These are phyloP conservation scores for Melastoma candidum DNA, from an alignment of 441 rosid genomes.

Conservation along the genomic window DNA sequence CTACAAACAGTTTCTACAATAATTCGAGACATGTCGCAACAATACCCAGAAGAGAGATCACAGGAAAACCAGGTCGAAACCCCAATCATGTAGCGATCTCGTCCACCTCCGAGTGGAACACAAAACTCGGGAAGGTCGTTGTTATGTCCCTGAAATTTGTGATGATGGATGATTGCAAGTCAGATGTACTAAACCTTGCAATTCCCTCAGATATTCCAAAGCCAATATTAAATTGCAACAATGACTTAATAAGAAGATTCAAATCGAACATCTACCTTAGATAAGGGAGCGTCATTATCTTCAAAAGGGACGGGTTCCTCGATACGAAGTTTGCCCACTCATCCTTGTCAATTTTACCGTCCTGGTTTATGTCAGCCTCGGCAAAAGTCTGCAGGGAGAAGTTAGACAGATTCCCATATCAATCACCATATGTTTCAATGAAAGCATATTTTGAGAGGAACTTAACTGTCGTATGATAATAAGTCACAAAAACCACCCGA, in stretches of 20 bases:
- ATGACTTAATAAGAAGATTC: too few relatives aligned
- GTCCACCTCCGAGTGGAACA: slow-evolving; percentile 84
- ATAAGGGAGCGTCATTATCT: slow-evolving; percentile 92
- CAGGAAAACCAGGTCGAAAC: too few relatives aligned
- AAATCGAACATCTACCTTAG: slow-evolving; percentile 36
- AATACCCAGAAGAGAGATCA: too few relatives aligned
- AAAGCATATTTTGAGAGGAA: not conserved
- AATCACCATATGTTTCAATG: not conserved
- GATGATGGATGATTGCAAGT: too few relatives aligned
- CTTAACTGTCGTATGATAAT: not conserved
- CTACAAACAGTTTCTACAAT: too few relatives aligned
- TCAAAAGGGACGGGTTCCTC: slow-evolving; percentile 74
- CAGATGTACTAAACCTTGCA: too few relatives aligned
- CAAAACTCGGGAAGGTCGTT: slow-evolving; percentile 89
- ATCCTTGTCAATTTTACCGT: slow-evolving; percentile 73
- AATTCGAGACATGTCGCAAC: too few relatives aligned
- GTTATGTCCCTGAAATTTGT: slow-evolving; percentile 72
- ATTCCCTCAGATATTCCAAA: too few relatives aligned
- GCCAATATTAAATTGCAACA: too few relatives aligned
- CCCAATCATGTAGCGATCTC: slow-evolving; percentile 44
- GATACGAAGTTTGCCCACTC: slow-evolving; percentile 82
- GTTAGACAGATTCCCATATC: not conserved
- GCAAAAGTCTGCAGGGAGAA: slow-evolving; percentile 54
- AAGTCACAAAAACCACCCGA: too few relatives aligned
- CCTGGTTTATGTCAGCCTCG: slow-evolving; percentile 76